Evolutionary conservation across 306 rosid genomes (phyloP).

Genomic region (Sophora flavescens): DNA sequence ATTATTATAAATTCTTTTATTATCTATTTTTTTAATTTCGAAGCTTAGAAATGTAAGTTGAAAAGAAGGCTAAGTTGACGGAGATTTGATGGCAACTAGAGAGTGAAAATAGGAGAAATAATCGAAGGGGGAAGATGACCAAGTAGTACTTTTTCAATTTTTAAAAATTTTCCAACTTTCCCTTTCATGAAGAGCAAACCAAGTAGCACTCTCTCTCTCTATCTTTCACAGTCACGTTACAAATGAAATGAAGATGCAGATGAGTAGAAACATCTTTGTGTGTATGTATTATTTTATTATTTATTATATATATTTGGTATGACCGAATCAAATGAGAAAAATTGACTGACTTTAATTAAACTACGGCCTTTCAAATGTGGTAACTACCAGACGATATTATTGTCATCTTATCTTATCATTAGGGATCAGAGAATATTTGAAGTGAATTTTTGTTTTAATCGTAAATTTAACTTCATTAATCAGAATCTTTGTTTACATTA

Average conservation of each 20-base stretch:
- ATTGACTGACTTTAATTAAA: background rate
- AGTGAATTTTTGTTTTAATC: too few relatives aligned
- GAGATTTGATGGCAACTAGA: background rate
- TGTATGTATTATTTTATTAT: background rate
- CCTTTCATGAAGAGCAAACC: background rate
- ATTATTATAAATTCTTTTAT: background rate
- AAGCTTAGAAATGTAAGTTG: background rate
- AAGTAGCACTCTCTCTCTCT: background rate
- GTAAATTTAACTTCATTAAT: too few relatives aligned
- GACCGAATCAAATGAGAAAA: constrained; percentile 32
- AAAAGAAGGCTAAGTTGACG: background rate
- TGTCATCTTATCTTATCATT: too few relatives aligned
- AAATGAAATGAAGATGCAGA: background rate
- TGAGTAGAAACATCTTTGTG: background rate
- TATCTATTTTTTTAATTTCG: too few relatives aligned
- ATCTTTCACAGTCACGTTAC: background rate
- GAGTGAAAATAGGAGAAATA: constrained; percentile 3
- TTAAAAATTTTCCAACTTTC: background rate
- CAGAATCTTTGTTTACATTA: too few relatives aligned
- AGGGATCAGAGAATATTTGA: too few relatives aligned
- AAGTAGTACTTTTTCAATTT: constrained; percentile 5
- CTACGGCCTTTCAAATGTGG: too few relatives aligned
- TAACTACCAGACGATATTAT: too few relatives aligned
- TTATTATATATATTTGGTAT: background rate
- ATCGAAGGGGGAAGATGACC: background rate